These are phyloP conservation scores for Apiospora malaysiana DNA, from an alignment of 2,329 filamentous ascomycete species.

Conservation along the genomic window DNA sequence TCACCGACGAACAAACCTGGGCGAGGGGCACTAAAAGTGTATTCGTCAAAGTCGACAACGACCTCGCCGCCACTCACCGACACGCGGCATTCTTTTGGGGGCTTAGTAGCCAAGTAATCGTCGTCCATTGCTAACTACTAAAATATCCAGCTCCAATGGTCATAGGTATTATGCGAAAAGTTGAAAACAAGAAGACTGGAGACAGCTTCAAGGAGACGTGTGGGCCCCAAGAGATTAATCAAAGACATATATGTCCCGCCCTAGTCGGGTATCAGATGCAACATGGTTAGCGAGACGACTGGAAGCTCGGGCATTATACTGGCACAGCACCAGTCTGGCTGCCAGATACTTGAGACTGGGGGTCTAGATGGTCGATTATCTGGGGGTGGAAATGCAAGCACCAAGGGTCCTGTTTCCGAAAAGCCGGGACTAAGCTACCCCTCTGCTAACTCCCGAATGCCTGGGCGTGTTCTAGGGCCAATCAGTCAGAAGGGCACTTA, in stretches of 20 bases:
- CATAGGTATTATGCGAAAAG: neutral
- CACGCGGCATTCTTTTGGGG: neutral
- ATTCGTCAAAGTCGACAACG: neutral
- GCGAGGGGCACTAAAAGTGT: neutral
- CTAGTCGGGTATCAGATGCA: neutral
- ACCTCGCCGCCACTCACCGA: conserved; percentile 1
- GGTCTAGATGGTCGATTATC: neutral
- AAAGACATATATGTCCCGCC: neutral
- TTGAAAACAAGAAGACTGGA: neutral
- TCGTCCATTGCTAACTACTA: neutral
- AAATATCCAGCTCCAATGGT: neutral
- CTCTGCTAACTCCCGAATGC: neutral
- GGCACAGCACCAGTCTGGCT: neutral
- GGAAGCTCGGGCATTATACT: neutral
- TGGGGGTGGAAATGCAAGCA: too few species aligned
- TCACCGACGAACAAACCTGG: neutral
- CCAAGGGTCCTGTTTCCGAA: neutral
- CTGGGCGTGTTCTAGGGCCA: neutral
- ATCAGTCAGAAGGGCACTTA: neutral
- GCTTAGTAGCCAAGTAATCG: neutral
- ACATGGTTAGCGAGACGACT: neutral
- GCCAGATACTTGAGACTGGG: neutral
- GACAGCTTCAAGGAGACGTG: neutral
- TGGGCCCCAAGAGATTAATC: neutral
- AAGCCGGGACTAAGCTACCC: neutral